These are phyloP conservation scores for Lactarius pseudohatsudake DNA, from an alignment of 768 basidiomycete species.

Conservation along the genomic window DNA sequence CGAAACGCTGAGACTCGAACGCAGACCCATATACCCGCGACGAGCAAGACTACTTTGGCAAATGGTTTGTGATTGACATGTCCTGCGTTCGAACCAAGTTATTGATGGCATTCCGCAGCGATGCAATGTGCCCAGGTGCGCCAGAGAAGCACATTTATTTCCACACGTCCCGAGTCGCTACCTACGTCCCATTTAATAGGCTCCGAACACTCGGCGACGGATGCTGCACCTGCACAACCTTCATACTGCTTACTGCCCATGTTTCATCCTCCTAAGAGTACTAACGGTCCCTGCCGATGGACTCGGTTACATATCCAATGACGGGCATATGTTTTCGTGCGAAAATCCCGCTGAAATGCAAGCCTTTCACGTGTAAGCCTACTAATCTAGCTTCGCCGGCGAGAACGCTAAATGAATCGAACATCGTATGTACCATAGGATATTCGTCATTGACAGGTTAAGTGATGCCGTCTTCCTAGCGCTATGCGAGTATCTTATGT, in stretches of 20 bases:
- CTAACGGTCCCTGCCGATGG: constrained; percentile 34
- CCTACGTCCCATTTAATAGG: constrained; percentile 36
- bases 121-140: constrained; percentile 53
- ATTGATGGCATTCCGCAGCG: constrained; percentile 35
- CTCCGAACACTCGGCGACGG: constrained; percentile 47
- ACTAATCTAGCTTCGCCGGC: not conserved
- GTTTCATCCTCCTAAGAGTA: constrained; percentile 46
- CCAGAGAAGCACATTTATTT: not conserved
- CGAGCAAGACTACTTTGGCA: constrained; percentile 51
- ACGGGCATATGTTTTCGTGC: constrained; percentile 57
- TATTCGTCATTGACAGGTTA: constrained; percentile 56
- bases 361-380: constrained; percentile 59
- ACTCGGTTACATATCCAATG: constrained; percentile 52
- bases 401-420: not conserved
- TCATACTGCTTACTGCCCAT: constrained; percentile 56
- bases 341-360: constrained; percentile 52
- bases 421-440: constrained; percentile 33
- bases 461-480: not conserved
- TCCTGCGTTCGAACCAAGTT: not conserved
- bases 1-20: not conserved
- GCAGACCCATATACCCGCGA: constrained; percentile 61
- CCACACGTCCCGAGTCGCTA: not conserved
- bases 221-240: constrained; percentile 42
- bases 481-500: constrained; percentile 6
- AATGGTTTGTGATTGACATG: constrained; percentile 43